Evolutionary conservation across 768 basidiomycete species (phyloP).

Genomic region (Kwoniella newhampshirensis): DNA sequence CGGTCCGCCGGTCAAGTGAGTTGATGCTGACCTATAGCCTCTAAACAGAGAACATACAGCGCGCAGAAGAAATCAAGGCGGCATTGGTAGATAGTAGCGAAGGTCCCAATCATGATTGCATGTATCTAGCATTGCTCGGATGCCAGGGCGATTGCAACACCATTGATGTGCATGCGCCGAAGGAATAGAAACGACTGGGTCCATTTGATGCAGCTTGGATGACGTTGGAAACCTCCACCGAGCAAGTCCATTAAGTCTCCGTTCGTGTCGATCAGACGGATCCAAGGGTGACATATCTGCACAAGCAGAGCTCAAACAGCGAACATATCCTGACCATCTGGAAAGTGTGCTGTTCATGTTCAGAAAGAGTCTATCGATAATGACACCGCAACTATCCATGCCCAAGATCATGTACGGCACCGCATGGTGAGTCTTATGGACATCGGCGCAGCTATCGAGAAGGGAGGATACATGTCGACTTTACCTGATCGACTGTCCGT

Average conservation of each 20-base stretch:
- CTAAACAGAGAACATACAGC: slow-evolving; percentile 46
- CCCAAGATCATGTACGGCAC: slow-evolving; percentile 56
- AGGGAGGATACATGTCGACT: not conserved
- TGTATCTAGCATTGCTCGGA: no score
- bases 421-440: slow-evolving; percentile 51
- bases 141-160: no score
- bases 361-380: not conserved
- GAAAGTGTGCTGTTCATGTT: no score
- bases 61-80: slow-evolving; percentile 47
- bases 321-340: no score
- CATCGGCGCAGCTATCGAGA: not conserved
- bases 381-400: slow-evolving; percentile 17
- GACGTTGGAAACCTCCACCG: no score
- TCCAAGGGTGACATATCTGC: no score
- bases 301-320: no score
- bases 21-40: slow-evolving; percentile 1
- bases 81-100: slow-evolving; percentile 30
- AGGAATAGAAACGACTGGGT: no score
- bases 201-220: no score
- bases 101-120: not conserved
- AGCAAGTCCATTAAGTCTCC: no score
- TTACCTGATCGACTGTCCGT: not conserved
- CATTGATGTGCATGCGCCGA: no score
- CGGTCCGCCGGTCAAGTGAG: not conserved
- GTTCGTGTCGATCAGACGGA: no score